Evolutionary conservation across 108 stramenopile genomes (phyloP).

Genomic region (Thalassiosira profunda): DNA sequence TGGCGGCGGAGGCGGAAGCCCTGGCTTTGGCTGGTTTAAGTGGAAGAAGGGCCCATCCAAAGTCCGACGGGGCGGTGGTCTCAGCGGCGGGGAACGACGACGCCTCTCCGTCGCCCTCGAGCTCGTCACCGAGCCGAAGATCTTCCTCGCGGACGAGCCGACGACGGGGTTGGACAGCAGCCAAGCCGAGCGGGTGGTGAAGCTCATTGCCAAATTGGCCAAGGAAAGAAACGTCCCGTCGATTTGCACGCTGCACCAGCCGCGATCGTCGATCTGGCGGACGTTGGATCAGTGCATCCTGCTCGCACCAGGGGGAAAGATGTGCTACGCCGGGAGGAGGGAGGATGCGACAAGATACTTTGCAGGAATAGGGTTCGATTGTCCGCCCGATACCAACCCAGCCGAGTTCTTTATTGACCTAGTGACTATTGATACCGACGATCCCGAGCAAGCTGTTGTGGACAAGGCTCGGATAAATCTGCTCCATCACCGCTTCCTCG

Average conservation of each 20-base stretch:
- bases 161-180: constrained; percentile 82
- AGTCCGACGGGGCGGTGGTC: constrained; percentile 22
- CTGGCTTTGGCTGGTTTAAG: constrained; percentile 12
- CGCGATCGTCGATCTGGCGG: constrained; percentile 73
- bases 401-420: constrained; percentile 90
- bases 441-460: constrained; percentile 40
- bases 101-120: constrained; percentile 83
- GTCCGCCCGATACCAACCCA: constrained; percentile 78
- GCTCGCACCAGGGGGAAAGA: constrained; percentile 73
- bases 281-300: constrained; percentile 68
- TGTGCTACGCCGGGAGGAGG: constrained; percentile 68
- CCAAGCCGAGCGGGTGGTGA: constrained; percentile 75
- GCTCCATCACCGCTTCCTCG: constrained; percentile 42
- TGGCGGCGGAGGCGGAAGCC: constrained; percentile 24
- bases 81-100: constrained; percentile 88
- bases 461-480: constrained; percentile 64
- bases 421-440: constrained; percentile 78
- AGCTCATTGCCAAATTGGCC: constrained; percentile 52
- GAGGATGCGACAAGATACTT: constrained; percentile 67
- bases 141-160: constrained; percentile 85
- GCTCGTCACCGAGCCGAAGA: constrained; percentile 62
- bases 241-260: constrained; percentile 79
- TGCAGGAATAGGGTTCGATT: constrained; percentile 60
- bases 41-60: neutral
- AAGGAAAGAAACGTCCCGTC: constrained; percentile 67